phyloP scores from a whole-genome alignment of 768 basidiomycete genomes.

The Mycena indigotica region DNA sequence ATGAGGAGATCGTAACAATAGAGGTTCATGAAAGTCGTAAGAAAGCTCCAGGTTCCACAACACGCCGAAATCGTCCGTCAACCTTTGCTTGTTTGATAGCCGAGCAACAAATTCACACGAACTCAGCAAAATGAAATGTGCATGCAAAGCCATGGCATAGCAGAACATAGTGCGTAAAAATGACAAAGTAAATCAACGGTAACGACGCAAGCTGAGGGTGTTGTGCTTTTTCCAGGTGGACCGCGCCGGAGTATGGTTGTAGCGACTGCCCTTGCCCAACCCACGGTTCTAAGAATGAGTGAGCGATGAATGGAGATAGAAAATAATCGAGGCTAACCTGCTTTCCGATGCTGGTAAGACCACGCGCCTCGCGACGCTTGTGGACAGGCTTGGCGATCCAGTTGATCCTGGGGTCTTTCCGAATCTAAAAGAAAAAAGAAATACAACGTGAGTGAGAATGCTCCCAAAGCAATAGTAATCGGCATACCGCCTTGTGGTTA shows the following conservation, averaged over 20 bases:
- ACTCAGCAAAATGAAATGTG: neutral
- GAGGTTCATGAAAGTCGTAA: conserved; percentile 17
- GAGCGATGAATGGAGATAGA: conserved; percentile 2
- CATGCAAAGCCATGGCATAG: neutral
- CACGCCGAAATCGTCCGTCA: conserved; percentile 1
- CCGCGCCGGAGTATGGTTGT: conserved; percentile 90
- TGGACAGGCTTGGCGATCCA: conserved; percentile 99
- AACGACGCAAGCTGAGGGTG: conserved; percentile 89
- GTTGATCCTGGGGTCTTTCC: conserved; percentile 96
- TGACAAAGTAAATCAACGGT: conserved; percentile 59
- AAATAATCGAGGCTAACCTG: conserved; percentile 53
- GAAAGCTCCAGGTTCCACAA: neutral
- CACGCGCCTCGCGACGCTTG: conserved; percentile 97
- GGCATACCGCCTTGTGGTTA: conserved; percentile 85
- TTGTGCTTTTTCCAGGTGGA: conserved; percentile 99
- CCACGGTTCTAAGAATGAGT: conserved; percentile 79
- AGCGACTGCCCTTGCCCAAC: conserved; percentile 89
- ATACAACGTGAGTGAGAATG: neutral
- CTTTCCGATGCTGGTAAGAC: conserved; percentile 95
- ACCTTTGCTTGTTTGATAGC: neutral
- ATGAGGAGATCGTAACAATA: conserved; percentile 15
- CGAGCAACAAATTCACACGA: neutral
- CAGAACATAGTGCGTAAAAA: conserved; percentile 25
- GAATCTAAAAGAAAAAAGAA: conserved; percentile 57
- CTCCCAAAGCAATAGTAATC: neutral